phyloP scores from a whole-genome alignment of 1,139 yeast species.

The Neolecta irregularis region DNA sequence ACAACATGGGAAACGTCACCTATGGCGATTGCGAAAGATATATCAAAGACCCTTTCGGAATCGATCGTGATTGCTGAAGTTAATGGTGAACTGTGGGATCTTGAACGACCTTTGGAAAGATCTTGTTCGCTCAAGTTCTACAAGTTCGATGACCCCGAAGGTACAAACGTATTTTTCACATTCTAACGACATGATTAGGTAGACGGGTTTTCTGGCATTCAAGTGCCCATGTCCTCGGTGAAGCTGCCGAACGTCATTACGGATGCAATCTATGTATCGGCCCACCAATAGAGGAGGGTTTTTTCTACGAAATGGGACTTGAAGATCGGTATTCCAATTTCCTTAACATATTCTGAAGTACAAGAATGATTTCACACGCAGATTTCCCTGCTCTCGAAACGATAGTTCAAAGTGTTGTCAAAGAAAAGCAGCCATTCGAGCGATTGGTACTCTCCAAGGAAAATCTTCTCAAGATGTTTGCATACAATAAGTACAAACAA shows the following conservation, averaged over 20 bases:
- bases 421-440: slow-evolving; percentile 92
- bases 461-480: slow-evolving; percentile 80
- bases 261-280: slow-evolving; percentile 90
- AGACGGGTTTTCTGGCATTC: slow-evolving; percentile 97
- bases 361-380: slow-evolving; percentile 48
- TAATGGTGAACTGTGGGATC: slow-evolving; percentile 84
- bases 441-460: slow-evolving; percentile 87
- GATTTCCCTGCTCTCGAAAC: slow-evolving; percentile 79
- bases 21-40: slow-evolving; percentile 62
- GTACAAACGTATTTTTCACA: slow-evolving; percentile 23
- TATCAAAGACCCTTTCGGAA: slow-evolving; percentile 78
- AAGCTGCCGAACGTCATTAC: slow-evolving; percentile 89
- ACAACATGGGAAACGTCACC: slow-evolving; percentile 85
- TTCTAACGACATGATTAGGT: slow-evolving; percentile 7
- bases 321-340: slow-evolving; percentile 27
- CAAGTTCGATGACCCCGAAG: slow-evolving; percentile 74
- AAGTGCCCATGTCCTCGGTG: slow-evolving; percentile 95
- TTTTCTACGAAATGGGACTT: slow-evolving; percentile 91
- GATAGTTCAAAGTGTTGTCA: slow-evolving; percentile 79
- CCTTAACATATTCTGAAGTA: slow-evolving; percentile 4
- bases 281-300: slow-evolving; percentile 97
- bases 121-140: slow-evolving; percentile 57
- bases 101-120: slow-evolving; percentile 80
- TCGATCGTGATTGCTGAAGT: slow-evolving; percentile 85
- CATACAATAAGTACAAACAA: slow-evolving; percentile 90